Evolutionary conservation across 2,329 filamentous ascomycete species (phyloP), one percentile per base, ranked within the genome.

Genomic region (Alternaria sp.): DNA sequence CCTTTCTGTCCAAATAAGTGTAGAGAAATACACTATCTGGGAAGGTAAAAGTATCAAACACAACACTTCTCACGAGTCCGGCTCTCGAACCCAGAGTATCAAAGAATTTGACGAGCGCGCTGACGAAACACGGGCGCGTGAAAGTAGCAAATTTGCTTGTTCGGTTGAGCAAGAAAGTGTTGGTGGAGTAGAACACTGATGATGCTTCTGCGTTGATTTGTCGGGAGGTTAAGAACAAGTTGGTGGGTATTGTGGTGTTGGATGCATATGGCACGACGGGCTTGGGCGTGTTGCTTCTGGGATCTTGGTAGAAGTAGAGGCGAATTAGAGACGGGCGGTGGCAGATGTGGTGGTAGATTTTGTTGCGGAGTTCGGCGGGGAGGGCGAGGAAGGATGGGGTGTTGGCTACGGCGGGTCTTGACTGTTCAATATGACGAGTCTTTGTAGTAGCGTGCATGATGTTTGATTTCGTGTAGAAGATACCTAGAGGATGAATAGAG

Each of bases 311-410:
- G 43, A 46, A 56, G 12, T 28, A 21, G 0, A 56, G 25, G 10
- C 41, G 11, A 4, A 47, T 30, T 11, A 43, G 18, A 2, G 12
- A 18, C 9, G 12, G 7, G 8, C 18, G 21, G 7, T 46, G 26
- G 18, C 28, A 56, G 12, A 56, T 14, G 7, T 46, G 21, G 18
- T 12, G 14, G 26, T 56, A 56, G 10, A 56, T 21, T 5, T 25
- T 46, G 25, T 56, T 56, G n/a, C 54, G 54, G 5, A 56, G 8
- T 10, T 56, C 54, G 9, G 54, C 43, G n/a, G 54, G 43, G 14
- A 56, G 20, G 6, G 14, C 5, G 7, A 56, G n/a, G 23, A 56
- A 47, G 0, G 54, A 5, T 11, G 25, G 25, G 14, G 6, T 8
- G 0, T 18, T 11, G 9, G 37, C 5, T 41, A 18, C 0, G 0